These are phyloP conservation scores for Emmonsia crescens DNA, from an alignment of 2,329 filamentous ascomycete species.

Conservation along the genomic window DNA sequence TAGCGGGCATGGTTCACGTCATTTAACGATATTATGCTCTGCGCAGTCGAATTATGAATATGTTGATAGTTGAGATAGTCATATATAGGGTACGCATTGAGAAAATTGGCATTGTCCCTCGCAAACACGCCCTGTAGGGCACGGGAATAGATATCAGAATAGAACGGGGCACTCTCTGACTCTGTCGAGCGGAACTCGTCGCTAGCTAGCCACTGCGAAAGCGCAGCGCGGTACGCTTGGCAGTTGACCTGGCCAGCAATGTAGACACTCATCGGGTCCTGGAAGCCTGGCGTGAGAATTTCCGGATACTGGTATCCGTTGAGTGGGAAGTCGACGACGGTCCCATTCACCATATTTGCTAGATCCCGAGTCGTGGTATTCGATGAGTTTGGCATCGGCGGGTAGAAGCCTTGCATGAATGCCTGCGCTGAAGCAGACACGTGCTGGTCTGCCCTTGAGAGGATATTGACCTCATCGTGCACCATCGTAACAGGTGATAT, in stretches of 20 bases:
- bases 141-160: conserved; percentile 34
- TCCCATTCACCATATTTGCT: conserved; percentile 38
- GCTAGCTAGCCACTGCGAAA: conserved; percentile 32
- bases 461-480: conserved; percentile 37
- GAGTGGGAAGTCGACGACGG: conserved; percentile 38
- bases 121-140: conserved; percentile 35
- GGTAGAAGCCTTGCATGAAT: conserved; percentile 53
- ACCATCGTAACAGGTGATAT: conserved; percentile 37
- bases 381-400: conserved; percentile 33
- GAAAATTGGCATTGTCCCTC: conserved; percentile 35
- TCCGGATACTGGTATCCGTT: conserved; percentile 48
- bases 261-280: conserved; percentile 42
- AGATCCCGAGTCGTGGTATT: conserved; percentile 24
- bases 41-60: conserved; percentile 40
- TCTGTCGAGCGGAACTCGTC: conserved; percentile 31
- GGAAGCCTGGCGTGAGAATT: conserved; percentile 33
- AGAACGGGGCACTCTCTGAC: conserved; percentile 33
- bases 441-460: conserved; percentile 39
- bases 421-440: conserved; percentile 46
- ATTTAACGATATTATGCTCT: conserved; percentile 19
- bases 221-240: conserved; percentile 26
- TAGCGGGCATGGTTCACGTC: conserved; percentile 30
- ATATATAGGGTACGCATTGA: conserved; percentile 43
- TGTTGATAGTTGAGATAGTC: conserved; percentile 47
- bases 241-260: conserved; percentile 41